Base-by-base conservation (phyloP, 1,139 yeast species). In the Hemisphaericaspora xylofermentans region DNA sequence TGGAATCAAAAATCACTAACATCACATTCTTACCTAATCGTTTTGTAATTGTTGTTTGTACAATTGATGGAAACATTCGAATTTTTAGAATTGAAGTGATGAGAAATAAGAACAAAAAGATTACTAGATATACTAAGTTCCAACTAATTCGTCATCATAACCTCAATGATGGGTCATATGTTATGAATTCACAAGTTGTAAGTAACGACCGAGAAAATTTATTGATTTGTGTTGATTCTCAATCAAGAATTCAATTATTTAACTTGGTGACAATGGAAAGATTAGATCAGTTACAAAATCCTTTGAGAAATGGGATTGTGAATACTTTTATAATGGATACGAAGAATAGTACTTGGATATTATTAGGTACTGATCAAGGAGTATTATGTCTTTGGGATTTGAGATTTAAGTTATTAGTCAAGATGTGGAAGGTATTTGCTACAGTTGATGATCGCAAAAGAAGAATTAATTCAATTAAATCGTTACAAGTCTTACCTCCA, bases 331-430 rank as follows among this genome's bases (percentile, higher is more conserved):
- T 78, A 1, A 61, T 84, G n/a, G 86, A 83, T 44, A 61, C 62
- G 0, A 48, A 58, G 5, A 28, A 37, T 14, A 61, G 69, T 65
- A 51, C 59, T 6, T 88, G 96, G 91, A 53, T 86, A 3, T 58
- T 88, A 4, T 57, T 84, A 2, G 97, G 96, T 0, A 87, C 97
- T 0, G 67, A 77, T 1, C 75, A 74, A 35, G 98, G 98, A 1
- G 64, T 82, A 1, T 58, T 93, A 25, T 80, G 80, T 46, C 60
- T 93, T 16, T 89, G 96, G 95, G 97, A 91, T 60, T 52, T 86
- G 33, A 67, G 96, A 41, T 88, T 88, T 57, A 71, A 71, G 30
- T 50, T 84, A 0, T 63, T 77, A 36, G 66, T 87, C 22, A 82
- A 77, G 46, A 67, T 83, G 1, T 86, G 89, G 82, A 73, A 74